Percentiles rank a stretch among this genome's conserved stretches.
phyloP scores from a whole-genome alignment of 2,329 filamentous ascomycete species.

The Talaromyces atroroseus region DNA sequence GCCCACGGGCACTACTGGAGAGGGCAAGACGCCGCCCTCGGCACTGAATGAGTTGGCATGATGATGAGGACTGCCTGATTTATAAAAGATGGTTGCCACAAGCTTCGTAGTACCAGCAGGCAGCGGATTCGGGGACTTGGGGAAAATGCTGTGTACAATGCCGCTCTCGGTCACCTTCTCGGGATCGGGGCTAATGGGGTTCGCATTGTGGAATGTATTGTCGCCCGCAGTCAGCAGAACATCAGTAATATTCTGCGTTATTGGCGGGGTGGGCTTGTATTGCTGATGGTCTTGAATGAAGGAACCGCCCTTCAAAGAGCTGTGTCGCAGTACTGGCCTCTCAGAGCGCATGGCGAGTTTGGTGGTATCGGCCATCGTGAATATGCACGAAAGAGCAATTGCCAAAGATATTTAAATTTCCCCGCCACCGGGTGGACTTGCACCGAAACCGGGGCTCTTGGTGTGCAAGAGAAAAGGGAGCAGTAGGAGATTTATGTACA shows the following conservation, averaged over 20 bases:
- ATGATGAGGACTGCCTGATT: conserved; percentile 38
- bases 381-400: neutral
- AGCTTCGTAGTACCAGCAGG: conserved; percentile 38
- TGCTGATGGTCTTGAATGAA: conserved; percentile 47
- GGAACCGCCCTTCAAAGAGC: conserved; percentile 36
- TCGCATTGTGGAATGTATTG: conserved; percentile 25
- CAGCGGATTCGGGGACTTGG: conserved; percentile 35
- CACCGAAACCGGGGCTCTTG: neutral
- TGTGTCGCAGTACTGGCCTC: conserved; percentile 40
- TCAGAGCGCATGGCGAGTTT: conserved; percentile 27
- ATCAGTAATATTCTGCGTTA: conserved; percentile 32
- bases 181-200: conserved; percentile 36
- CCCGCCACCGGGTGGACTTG: neutral
- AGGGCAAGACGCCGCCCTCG: conserved; percentile 35
- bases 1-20: conserved; percentile 39
- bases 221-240: conserved; percentile 30
- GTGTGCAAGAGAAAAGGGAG: neutral
- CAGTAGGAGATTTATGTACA: neutral
- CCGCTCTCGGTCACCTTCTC: conserved; percentile 41
- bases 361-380: conserved; percentile 25
- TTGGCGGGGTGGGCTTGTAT: conserved; percentile 36
- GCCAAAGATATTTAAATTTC: neutral
- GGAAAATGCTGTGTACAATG: conserved; percentile 43
- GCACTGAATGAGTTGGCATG: conserved; percentile 39
- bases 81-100: conserved; percentile 48